Percentiles rank a stretch among this genome's conserved stretches.
Evolutionary conservation across 2,329 filamentous ascomycete species (phyloP).

Genomic region (Epichloe coenophiala): DNA sequence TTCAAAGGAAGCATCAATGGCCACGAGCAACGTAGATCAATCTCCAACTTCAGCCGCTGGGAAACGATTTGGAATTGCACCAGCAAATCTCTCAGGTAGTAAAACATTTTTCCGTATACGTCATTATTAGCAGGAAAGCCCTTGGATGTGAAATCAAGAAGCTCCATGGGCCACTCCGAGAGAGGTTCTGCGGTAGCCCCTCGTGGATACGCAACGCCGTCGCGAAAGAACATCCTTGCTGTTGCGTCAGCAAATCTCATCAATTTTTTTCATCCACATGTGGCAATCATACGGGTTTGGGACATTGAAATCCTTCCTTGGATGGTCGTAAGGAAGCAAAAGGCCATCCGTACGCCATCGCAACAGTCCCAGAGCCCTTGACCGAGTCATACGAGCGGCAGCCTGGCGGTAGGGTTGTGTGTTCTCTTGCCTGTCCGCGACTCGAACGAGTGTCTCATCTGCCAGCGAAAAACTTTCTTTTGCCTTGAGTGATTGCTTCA

Average conservation of each 20-base stretch:
- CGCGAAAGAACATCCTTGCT: conserved; percentile 1
- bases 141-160: conserved; percentile 8
- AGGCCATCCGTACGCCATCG: conserved; percentile 13
- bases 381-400: conserved; percentile 9
- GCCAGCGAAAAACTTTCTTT: background rate
- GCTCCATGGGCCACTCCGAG: conserved; percentile 15
- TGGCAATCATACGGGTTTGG: conserved; percentile 12
- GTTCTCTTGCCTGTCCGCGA: background rate
- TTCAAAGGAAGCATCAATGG: background rate
- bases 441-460: background rate
- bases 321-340: conserved; percentile 12
- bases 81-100: conserved; percentile 12
- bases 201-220: background rate
- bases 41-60: background rate
- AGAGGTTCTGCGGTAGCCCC: conserved; percentile 13
- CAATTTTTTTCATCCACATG: background rate
- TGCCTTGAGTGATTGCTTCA: background rate
- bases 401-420: background rate
- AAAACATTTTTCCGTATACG: conserved; percentile 17
- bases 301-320: conserved; percentile 6
- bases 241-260: background rate
- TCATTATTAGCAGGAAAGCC: conserved; percentile 10
- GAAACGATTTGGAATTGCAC: conserved; percentile 10
- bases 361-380: conserved; percentile 6
- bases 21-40: background rate